These are phyloP conservation scores for Alliaria petiolata DNA, from an alignment of 345 rosid genomes.

Conservation along the genomic window DNA sequence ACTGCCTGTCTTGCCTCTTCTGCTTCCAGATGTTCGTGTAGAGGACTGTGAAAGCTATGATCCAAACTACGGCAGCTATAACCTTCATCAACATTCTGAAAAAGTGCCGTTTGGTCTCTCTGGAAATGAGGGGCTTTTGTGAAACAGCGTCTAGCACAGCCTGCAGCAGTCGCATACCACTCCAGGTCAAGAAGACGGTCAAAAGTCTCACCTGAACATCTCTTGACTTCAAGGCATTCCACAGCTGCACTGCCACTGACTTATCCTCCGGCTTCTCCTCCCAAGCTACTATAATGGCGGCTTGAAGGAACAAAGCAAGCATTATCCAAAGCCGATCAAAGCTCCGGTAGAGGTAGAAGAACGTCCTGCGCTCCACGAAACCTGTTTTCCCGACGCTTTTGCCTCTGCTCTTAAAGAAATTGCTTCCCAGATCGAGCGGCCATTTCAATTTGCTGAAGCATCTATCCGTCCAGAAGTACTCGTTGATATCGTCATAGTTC, in stretches of 20 bases:
- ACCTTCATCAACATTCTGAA: conserved; percentile 78
- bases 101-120: conserved; percentile 67
- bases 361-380: conserved; percentile 88
- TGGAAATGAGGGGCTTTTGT: conserved; percentile 64
- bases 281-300: conserved; percentile 79
- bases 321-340: conserved; percentile 78
- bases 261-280: conserved; percentile 26
- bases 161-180: conserved; percentile 76
- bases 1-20: conserved; percentile 48
- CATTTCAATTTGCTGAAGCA: conserved; percentile 69
- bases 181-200: conserved; percentile 83
- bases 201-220: conserved; percentile 55
- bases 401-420: conserved; percentile 45
- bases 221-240: conserved; percentile 52
- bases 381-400: conserved; percentile 76
- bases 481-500: conserved; percentile 87
- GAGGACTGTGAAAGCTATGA: conserved; percentile 55
- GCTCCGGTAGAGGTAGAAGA: conserved; percentile 77
- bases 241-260: conserved; percentile 35
- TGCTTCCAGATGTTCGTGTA: conserved; percentile 74
- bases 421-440: conserved; percentile 56
- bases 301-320: conserved; percentile 72
- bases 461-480: conserved; percentile 86
- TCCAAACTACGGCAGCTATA: conserved; percentile 67
- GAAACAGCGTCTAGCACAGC: conserved; percentile 66